Conservation (phyloP, 108 stramenopile genomes). For the Cafeteria roenbergensis region DNA sequence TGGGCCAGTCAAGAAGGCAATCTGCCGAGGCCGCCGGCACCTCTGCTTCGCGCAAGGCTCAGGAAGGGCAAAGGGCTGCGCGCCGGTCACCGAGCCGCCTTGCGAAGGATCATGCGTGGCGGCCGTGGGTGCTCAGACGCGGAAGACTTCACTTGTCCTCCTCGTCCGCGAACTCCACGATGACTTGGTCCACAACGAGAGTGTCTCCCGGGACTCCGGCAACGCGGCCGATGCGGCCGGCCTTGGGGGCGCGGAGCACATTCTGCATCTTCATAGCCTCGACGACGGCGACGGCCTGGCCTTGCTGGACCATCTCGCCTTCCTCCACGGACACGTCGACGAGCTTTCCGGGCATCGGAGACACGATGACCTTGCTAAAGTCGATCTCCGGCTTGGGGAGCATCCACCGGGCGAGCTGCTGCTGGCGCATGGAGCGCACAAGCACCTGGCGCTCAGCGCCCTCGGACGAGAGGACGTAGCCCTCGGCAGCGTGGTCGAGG, state of each 20-base stretch:
- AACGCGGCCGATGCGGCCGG: conserved; percentile 49
- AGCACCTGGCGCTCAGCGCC: conserved; percentile 54
- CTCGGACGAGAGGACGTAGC: conserved; percentile 34
- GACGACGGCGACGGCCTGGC: conserved; percentile 78
- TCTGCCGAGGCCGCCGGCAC: too few relatives aligned
- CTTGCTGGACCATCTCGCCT: conserved; percentile 73
- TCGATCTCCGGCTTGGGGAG: conserved; percentile 28
- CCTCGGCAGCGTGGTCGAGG: conserved; percentile 15
- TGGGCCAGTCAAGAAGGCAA: too few relatives aligned
- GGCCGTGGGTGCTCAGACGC: too few relatives aligned
- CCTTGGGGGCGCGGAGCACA: conserved; percentile 62
- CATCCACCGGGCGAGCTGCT: conserved; percentile 53
- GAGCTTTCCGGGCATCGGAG: conserved; percentile 89
- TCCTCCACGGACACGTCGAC: conserved; percentile 54
- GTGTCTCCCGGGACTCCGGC: conserved; percentile 51
- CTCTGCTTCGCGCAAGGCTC: too few relatives aligned
- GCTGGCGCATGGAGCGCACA: conserved; percentile 60
- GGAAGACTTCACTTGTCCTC: too few relatives aligned
- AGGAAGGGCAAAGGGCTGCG: too few relatives aligned
- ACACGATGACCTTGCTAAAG: conserved; percentile 38
- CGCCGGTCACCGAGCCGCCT: too few relatives aligned
- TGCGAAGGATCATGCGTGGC: too few relatives aligned
- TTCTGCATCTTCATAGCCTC: conserved; percentile 99
- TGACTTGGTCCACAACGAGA: conserved; percentile 58
- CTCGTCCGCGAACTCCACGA: conserved; percentile 58